Evolutionary conservation across 371 early-diverging fungal genomes (phyloP).

Genomic region (Mucor sp.): DNA sequence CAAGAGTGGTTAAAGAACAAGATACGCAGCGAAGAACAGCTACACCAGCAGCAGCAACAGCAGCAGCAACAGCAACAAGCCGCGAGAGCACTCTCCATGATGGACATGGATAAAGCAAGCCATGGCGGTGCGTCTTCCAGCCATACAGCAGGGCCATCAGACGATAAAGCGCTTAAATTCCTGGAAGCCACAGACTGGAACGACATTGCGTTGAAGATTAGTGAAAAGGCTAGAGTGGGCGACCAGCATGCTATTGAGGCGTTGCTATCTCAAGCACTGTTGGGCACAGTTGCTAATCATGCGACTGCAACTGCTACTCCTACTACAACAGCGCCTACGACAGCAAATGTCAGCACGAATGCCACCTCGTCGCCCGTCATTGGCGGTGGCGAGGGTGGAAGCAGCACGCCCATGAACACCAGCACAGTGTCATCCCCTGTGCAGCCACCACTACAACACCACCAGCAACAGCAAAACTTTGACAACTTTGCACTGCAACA

Average conservation of each 20-base stretch:
- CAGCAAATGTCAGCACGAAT: conserved; percentile 3
- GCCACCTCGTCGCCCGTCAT: conserved; percentile 3
- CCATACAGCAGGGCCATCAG: background rate
- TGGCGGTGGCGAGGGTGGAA: background rate
- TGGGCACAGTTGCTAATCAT: conserved; percentile 17
- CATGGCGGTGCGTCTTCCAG: background rate
- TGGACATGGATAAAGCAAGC: background rate
- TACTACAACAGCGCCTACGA: conserved; percentile 10
- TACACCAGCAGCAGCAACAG: background rate
- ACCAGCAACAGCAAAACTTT: background rate
- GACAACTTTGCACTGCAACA: background rate
- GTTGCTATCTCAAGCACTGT: conserved; percentile 41
- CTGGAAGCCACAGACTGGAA: conserved; percentile 37
- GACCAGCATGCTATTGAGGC: conserved; percentile 49
- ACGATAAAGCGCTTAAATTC: conserved; percentile 28
- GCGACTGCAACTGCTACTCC: conserved; percentile 1
- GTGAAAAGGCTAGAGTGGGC: conserved; percentile 44
- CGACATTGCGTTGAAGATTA: conserved; percentile 45
- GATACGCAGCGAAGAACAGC: conserved; percentile 19
- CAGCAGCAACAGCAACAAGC: background rate
- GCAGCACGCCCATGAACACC: background rate
- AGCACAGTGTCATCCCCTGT: background rate
- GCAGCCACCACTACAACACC: background rate
- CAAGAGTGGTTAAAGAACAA: conserved; percentile 43
- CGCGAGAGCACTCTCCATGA: background rate